phyloP scores from a whole-genome alignment of 306 rosid genomes.

The Quercus cerris region DNA sequence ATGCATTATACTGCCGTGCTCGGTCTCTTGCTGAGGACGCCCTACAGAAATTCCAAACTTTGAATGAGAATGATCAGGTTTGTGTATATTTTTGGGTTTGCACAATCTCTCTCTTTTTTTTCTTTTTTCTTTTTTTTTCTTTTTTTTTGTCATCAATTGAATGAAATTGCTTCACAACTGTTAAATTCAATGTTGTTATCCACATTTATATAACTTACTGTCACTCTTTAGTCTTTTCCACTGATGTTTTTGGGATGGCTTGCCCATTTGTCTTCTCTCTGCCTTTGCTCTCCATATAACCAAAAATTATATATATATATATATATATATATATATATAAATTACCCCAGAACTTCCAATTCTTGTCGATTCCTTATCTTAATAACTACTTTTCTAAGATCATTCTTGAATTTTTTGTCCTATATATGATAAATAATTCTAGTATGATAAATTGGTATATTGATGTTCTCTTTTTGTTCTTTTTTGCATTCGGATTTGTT shows the following conservation, averaged over 20 bases:
- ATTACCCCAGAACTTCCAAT: no score
- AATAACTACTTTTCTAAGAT: no score
- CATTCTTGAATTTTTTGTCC: no score
- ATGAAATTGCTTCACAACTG: not conserved
- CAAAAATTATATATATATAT: not conserved
- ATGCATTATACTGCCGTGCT: no score
- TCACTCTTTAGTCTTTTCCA: not conserved
- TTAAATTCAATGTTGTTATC: not conserved
- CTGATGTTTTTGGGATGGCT: not conserved
- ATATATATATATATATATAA: no score
- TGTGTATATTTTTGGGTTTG: not conserved
- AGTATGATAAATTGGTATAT: no score
- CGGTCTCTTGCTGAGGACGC: no score
- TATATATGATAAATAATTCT: no score
- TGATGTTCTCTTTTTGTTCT: no score
- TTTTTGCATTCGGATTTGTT: not conserved
- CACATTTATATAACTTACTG: not conserved
- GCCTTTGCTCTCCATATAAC: not conserved
- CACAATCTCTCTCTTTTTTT: no score
- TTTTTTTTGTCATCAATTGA: not conserved
- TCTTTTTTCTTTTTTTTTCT: not conserved
- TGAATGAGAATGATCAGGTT: constrained; percentile 34
- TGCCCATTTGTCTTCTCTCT: not conserved
- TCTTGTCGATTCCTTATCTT: no score
- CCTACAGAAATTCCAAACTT: no score